phyloP scores from a whole-genome alignment of 192 early-diverging fungal species.

The Powellomyces hirtus region DNA sequence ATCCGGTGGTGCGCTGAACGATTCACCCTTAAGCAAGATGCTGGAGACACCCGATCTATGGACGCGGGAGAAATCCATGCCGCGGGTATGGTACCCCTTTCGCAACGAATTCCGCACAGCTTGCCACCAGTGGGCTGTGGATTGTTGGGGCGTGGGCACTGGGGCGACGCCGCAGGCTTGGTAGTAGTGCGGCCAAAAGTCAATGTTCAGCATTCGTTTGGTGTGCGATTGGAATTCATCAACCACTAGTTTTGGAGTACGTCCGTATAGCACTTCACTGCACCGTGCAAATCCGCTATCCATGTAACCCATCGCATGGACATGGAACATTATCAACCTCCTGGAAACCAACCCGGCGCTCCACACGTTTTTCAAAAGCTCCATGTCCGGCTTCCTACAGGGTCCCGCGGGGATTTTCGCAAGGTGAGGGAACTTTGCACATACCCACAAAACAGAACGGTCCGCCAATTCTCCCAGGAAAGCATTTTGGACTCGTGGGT shows the following conservation, averaged over 20 bases:
- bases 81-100: slow-evolving; percentile 35
- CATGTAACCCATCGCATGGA: neutral
- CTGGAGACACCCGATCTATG: slow-evolving; percentile 30
- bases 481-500: slow-evolving; percentile 7
- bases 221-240: slow-evolving; percentile 4
- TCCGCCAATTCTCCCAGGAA: slow-evolving; percentile 21
- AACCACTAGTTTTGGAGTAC: slow-evolving; percentile 22
- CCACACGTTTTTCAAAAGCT: slow-evolving; percentile 4
- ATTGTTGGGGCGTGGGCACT: slow-evolving; percentile 13
- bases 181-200: slow-evolving; percentile 15
- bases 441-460: slow-evolving; percentile 27
- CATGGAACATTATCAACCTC: slow-evolving; percentile 14
- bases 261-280: slow-evolving; percentile 26
- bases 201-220: slow-evolving; percentile 3
- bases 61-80: slow-evolving; percentile 33
- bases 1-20: slow-evolving; percentile 26
- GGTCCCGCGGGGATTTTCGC: slow-evolving; percentile 9
- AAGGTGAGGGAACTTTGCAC: slow-evolving; percentile 13
- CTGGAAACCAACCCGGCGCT: neutral
- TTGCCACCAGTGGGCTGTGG: slow-evolving; percentile 18
- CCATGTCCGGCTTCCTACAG: slow-evolving; percentile 12
- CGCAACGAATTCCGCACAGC: slow-evolving; percentile 17
- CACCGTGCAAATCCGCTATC: neutral
- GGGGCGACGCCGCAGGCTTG: slow-evolving; percentile 13
- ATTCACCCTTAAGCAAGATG: slow-evolving; percentile 34